Evolutionary conservation across 2,329 filamentous ascomycete species (phyloP).

Genomic region (Aspergillus niger): DNA sequence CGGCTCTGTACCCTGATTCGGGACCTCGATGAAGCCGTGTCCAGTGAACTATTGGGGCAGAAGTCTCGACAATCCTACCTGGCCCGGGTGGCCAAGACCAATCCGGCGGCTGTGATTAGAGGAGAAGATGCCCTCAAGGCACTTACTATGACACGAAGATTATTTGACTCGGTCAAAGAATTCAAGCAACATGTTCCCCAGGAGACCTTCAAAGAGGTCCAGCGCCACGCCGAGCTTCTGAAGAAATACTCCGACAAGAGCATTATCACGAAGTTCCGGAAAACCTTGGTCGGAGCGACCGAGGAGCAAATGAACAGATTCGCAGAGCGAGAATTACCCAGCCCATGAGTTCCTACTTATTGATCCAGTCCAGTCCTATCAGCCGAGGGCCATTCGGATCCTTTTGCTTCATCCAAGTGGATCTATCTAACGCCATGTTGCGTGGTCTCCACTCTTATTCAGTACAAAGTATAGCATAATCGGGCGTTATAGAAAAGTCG

Average conservation of each 20-base stretch:
- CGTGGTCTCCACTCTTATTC: too few species aligned
- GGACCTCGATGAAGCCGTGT: constrained; percentile 33
- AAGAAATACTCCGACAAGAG: constrained; percentile 33
- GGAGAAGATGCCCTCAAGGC: constrained; percentile 26
- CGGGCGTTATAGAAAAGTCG: not conserved
- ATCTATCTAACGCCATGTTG: not conserved
- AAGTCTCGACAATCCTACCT: not conserved
- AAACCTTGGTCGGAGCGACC: constrained; percentile 25
- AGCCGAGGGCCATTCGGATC: too few species aligned
- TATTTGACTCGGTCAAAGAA: constrained; percentile 40
- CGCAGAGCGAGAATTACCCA: constrained; percentile 6
- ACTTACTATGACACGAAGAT: constrained; percentile 30
- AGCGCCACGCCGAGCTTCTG: constrained; percentile 29
- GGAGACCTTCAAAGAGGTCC: constrained; percentile 24
- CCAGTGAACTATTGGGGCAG: constrained; percentile 12
- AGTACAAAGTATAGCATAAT: not conserved
- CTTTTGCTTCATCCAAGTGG: too few species aligned
- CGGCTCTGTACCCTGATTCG: constrained; percentile 31
- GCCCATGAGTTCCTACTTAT: too few species aligned
- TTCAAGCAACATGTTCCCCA: constrained; percentile 17
- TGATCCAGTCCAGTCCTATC: too few species aligned
- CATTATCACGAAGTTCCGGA: constrained; percentile 18
- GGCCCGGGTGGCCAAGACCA: not conserved
- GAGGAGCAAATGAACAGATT: constrained; percentile 25
- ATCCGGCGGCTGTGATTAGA: not conserved